Conservation (phyloP, 2,329 filamentous ascomycete genomes). For the Aspergillus sp. region DNA sequence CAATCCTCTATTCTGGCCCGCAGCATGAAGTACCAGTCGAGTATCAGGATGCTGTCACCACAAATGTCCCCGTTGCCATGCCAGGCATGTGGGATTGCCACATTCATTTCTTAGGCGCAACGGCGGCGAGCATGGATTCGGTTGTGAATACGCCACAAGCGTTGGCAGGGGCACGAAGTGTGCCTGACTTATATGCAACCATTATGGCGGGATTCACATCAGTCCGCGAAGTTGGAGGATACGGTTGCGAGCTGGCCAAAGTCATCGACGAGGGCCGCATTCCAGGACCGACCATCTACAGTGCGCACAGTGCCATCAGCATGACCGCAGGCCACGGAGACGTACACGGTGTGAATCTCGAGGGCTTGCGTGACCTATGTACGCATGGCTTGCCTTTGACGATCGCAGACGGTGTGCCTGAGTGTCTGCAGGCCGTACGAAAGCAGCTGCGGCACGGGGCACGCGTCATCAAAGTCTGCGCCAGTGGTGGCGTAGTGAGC, state of each 20-base stretch:
- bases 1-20: conserved; percentile 46
- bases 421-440: conserved; percentile 49
- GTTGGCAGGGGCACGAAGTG: conserved; percentile 46
- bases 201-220: conserved; percentile 55
- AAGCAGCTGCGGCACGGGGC: conserved; percentile 50
- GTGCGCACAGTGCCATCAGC: conserved; percentile 46
- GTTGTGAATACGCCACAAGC: conserved; percentile 26
- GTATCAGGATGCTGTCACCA: conserved; percentile 32
- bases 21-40: conserved; percentile 33
- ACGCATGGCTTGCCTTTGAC: conserved; percentile 26
- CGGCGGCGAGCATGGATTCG: conserved; percentile 17
- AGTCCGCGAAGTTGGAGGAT: conserved; percentile 53
- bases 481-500: conserved; percentile 49
- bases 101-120: conserved; percentile 49
- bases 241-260: conserved; percentile 47
- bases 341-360: conserved; percentile 30
- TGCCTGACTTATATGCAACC: conserved; percentile 45
- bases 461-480: conserved; percentile 52
- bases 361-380: conserved; percentile 7
- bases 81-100: conserved; percentile 59
- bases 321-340: conserved; percentile 56
- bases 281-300: conserved; percentile 54
- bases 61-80: conserved; percentile 49
- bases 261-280: conserved; percentile 50
- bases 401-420: conserved; percentile 51